phyloP scores from a whole-genome alignment of 1,139 yeast species.

The Candida sanyaensis region DNA sequence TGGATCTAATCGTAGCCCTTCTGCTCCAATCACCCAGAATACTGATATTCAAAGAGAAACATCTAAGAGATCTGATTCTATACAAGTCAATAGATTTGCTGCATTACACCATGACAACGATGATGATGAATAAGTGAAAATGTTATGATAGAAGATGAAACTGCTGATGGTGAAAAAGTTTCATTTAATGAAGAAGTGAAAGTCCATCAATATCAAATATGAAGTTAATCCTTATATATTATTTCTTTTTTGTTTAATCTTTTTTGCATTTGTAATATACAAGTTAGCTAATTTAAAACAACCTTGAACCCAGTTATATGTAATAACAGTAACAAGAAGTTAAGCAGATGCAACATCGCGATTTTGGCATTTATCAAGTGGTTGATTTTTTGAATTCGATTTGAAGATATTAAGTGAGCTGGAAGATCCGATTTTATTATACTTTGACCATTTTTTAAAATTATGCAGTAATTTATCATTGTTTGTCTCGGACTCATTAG shows the following conservation, averaged over 20 bases:
- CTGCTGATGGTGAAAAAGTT: neutral
- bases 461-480: neutral
- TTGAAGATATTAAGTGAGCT: slow-evolving; percentile 1
- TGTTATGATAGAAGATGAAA: slow-evolving; percentile 2
- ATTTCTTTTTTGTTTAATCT: neutral
- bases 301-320: neutral
- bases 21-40: neutral
- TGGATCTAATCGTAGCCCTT: slow-evolving; percentile 5
- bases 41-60: slow-evolving; percentile 34
- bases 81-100: slow-evolving; percentile 56
- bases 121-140: slow-evolving; percentile 19
- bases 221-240: slow-evolving; percentile 1
- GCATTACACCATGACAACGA: slow-evolving; percentile 50
- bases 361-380: neutral
- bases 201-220: slow-evolving; percentile 2
- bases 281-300: slow-evolving; percentile 2
- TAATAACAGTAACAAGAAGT: neutral
- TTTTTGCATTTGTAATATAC: slow-evolving; percentile 1
- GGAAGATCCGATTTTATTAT: neutral
- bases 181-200: neutral
- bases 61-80: slow-evolving; percentile 48
- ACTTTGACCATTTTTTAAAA: slow-evolving; percentile 2
- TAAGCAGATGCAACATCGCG: neutral
- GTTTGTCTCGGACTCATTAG: slow-evolving; percentile 1
- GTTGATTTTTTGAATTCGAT: neutral